phyloP scores from a whole-genome alignment of 2,329 filamentous ascomycete species.

The Didymella glomerata region DNA sequence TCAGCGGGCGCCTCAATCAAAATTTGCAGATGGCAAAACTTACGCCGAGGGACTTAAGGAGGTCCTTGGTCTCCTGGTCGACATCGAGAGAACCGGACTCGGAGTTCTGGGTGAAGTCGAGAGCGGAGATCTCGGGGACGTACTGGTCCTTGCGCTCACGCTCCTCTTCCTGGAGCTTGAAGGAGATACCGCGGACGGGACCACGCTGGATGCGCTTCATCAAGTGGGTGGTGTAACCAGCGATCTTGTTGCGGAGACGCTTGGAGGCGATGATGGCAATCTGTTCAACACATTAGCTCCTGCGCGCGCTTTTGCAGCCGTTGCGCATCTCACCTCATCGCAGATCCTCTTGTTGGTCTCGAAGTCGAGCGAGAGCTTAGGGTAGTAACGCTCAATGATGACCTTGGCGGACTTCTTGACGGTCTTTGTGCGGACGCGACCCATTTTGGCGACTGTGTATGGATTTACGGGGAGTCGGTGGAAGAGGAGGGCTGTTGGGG shows the following conservation, averaged over 20 bases:
- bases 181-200: constrained; percentile 99
- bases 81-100: constrained; percentile 95
- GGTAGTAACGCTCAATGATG: constrained; percentile 89
- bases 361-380: constrained; percentile 98
- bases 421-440: constrained; percentile 69
- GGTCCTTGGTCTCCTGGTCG: constrained; percentile 97
- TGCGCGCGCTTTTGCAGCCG: constrained; percentile 33
- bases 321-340: constrained; percentile 71
- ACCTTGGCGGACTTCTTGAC: constrained; percentile 95
- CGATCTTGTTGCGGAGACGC: constrained; percentile 93
- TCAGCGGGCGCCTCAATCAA: constrained; percentile 18
- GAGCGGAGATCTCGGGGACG: constrained; percentile 97
- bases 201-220: constrained; percentile 99
- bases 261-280: constrained; percentile 99
- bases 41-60: constrained; percentile 99
- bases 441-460: constrained; percentile 57
- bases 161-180: constrained; percentile 99
- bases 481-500: constrained; percentile 39
- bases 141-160: constrained; percentile 99
- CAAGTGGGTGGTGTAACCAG: constrained; percentile 86
- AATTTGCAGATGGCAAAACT: constrained; percentile 56
- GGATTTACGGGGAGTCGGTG: constrained; percentile 33
- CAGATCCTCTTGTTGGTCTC: constrained; percentile 99
- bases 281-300: constrained; percentile 68
- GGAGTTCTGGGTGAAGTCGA: constrained; percentile 95